Evolutionary conservation across 345 rosid genomes (phyloP).

Genomic region (Eucalyptus marginata): DNA sequence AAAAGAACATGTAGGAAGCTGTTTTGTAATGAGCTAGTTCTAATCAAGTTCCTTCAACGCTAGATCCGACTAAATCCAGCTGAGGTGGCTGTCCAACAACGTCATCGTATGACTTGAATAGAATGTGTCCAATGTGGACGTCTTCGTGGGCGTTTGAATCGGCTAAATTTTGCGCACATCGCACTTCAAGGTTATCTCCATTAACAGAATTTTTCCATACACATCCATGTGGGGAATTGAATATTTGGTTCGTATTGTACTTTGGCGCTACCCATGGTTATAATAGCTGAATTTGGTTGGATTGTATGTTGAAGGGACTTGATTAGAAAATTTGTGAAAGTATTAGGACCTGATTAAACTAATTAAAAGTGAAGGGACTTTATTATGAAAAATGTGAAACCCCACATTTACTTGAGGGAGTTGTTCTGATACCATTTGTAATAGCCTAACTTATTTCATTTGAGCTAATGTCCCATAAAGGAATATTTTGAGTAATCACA

Average conservation of each 20-base stretch:
- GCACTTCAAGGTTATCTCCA: background rate
- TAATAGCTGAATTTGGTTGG: background rate
- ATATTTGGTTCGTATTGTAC: background rate
- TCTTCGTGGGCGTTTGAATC: background rate
- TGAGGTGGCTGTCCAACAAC: background rate
- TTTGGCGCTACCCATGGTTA: accelerated
- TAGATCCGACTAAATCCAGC: background rate
- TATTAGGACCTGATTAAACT: background rate
- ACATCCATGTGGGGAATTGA: background rate
- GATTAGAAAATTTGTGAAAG: background rate
- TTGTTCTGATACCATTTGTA: background rate
- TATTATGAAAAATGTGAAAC: background rate
- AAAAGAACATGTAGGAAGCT: background rate
- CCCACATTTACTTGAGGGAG: background rate
- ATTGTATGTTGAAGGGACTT: background rate
- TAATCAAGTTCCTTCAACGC: background rate
- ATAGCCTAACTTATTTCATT: background rate
- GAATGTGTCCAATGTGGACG: background rate
- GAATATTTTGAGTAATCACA: background rate
- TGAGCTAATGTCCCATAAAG: background rate
- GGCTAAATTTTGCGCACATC: background rate
- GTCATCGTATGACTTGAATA: background rate
- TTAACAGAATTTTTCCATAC: background rate
- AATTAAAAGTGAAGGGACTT: background rate
- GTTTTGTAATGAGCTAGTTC: background rate